These are phyloP conservation scores for Salix exigua DNA, from an alignment of 345 rosid genomes.

Conservation along the genomic window DNA sequence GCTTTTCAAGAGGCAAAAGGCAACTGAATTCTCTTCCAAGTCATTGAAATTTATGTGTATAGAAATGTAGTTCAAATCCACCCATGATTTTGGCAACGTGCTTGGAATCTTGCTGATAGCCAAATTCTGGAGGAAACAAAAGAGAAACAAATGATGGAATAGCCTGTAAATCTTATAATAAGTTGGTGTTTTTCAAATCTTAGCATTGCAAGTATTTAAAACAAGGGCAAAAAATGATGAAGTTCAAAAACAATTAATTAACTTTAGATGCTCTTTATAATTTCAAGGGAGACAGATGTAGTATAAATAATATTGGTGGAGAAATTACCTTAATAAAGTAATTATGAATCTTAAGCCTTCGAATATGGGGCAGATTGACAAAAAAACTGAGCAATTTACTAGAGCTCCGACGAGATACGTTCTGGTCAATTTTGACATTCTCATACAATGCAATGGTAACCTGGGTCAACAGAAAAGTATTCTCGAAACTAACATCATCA, in stretches of 20 bases:
- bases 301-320: background rate
- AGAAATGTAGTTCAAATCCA: constrained; percentile 59
- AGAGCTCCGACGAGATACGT: constrained; percentile 18
- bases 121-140: constrained; percentile 45
- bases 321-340: constrained; percentile 57
- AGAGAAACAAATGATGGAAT: constrained; percentile 2
- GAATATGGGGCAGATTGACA: constrained; percentile 54
- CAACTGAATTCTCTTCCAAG: constrained; percentile 49
- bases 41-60: constrained; percentile 61
- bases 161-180: constrained; percentile 7
- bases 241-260: background rate
- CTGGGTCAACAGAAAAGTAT: constrained; percentile 37
- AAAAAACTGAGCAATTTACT: constrained; percentile 62
- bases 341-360: constrained; percentile 64
- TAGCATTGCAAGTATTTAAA: too few relatives aligned
- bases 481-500: constrained; percentile 45
- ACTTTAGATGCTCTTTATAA: background rate
- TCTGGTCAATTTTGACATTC: constrained; percentile 35
- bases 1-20: constrained; percentile 56
- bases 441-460: constrained; percentile 55
- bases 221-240: background rate
- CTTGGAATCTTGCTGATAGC: constrained; percentile 49
- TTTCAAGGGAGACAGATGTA: background rate
- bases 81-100: constrained; percentile 45
- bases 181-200: background rate